phyloP scores from a whole-genome alignment of 768 basidiomycete genomes.

The Coprinellus micaceus region DNA sequence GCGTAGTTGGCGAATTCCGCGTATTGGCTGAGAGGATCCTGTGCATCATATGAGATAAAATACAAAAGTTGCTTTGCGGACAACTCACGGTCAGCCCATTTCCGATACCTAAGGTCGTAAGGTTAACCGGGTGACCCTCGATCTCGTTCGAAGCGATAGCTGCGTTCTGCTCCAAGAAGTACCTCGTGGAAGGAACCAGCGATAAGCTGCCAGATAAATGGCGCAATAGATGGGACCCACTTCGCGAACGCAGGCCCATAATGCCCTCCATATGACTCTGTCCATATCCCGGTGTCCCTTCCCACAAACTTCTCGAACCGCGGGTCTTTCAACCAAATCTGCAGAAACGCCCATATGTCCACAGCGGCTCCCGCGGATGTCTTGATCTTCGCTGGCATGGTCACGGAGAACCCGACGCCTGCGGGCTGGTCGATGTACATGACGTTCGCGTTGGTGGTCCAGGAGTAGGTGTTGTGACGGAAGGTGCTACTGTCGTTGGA shows the following conservation, averaged over 20 bases:
- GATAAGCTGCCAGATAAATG: background rate
- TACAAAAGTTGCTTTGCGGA: background rate
- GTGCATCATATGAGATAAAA: background rate
- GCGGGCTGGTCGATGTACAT: slow-evolving; percentile 65
- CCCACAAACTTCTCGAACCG: slow-evolving; percentile 46
- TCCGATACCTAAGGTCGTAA: slow-evolving; percentile 62
- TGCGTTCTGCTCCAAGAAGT: slow-evolving; percentile 58
- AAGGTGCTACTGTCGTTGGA: slow-evolving; percentile 50
- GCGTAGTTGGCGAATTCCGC: slow-evolving; percentile 58
- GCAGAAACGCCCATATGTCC: slow-evolving; percentile 61
- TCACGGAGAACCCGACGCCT: slow-evolving; percentile 62
- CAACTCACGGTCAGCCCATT: slow-evolving; percentile 59
- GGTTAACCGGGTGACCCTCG: slow-evolving; percentile 47
- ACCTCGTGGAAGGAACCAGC: no score
- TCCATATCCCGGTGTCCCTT: slow-evolving; percentile 57
- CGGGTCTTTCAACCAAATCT: slow-evolving; percentile 55
- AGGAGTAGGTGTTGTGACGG: slow-evolving; percentile 49
- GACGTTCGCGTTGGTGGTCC: slow-evolving; percentile 56
- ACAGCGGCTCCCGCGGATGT: slow-evolving; percentile 52
- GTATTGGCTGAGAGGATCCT: slow-evolving; percentile 51
- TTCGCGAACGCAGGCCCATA: slow-evolving; percentile 68
- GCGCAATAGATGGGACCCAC: slow-evolving; percentile 19
- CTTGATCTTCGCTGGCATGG: slow-evolving; percentile 38
- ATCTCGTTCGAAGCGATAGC: slow-evolving; percentile 47
- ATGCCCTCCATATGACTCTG: slow-evolving; percentile 70